Base-by-base conservation (phyloP, 306 rosid species). In the Cucumis cinereus region DNA sequence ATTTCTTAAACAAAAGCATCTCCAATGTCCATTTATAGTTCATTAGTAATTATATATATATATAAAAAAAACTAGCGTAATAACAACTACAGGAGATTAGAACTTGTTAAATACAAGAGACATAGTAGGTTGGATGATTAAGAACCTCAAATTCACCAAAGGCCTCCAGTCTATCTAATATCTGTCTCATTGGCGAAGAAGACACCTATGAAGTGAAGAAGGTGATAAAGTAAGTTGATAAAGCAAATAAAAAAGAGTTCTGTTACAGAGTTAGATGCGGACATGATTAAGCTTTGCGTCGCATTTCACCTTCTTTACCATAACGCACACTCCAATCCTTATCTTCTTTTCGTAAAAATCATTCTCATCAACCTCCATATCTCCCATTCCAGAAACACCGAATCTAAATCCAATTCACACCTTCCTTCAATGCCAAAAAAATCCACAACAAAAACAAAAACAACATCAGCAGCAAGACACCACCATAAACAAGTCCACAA, bases 221-320 rank as follows among this genome's bases (percentile, higher is more conserved):
- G 69, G 8, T 26, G 47, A 40, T 82, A 60, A 75, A 53, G 40
- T 79, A 82, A 60, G 58, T 80, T 73, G 23, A 16, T 30, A 52
- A 79, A 77, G 13, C 22, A 28, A 75, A 62, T 20, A 73, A 26
- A 43, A 24, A 52, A 33, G 16, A 80, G 22, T 16, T 77, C 79
- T 58, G 72, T 62, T 66, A 60, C 54, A 57, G 59, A 85, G 54
- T 16, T 45, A 38, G 63, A 43, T 45, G 74, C 71, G 47, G 73
- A 76, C 13, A 78, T 82, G 78, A 84, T 75, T 74, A 69, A 35
- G 90, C 95, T 89, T 90, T 81, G 84, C 38, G 88, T 86, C 88
- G 88, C 94, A 86, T 89, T 94, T 94, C 97, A 94, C 99, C 99
- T 94, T 94, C 99, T 94, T 94, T 89, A 91, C 96, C 99, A 92